These are phyloP conservation scores for Mortierella sp. DNA, from an alignment of 371 early-diverging fungal species.

Conservation along the genomic window DNA sequence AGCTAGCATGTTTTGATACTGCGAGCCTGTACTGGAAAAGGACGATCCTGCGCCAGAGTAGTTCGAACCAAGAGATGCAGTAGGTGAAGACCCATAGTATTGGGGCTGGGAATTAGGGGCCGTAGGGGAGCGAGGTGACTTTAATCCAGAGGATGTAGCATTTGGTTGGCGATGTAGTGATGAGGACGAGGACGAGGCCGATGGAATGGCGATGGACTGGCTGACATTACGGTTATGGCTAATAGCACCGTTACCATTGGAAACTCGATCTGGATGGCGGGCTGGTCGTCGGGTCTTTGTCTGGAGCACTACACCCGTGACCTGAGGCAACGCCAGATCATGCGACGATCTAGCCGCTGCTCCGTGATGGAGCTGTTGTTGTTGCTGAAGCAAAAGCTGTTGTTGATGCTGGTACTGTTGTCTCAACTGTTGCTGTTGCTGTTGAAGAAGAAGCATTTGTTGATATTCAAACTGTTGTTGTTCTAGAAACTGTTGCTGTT, in stretches of 20 bases:
- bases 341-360: constrained; percentile 2
- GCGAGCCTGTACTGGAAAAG: constrained; percentile 43
- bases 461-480: constrained; percentile 36
- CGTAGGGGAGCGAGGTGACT: constrained; percentile 11
- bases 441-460: constrained; percentile 36
- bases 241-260: background rate
- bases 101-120: background rate
- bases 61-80: constrained; percentile 29
- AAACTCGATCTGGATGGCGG: constrained; percentile 34
- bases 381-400: constrained; percentile 22
- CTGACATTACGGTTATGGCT: constrained; percentile 13
- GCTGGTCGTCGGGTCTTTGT: constrained; percentile 41
- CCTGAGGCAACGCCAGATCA: constrained; percentile 20
- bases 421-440: constrained; percentile 30
- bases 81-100: constrained; percentile 13
- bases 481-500: constrained; percentile 39
- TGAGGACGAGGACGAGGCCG: constrained; percentile 12
- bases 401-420: constrained; percentile 17
- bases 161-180: constrained; percentile 20
- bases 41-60: constrained; percentile 30
- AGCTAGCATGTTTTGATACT: constrained; percentile 30
- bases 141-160: background rate
- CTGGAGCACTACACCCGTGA: constrained; percentile 34
- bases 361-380: constrained; percentile 24
- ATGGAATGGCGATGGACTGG: constrained; percentile 37